Evolutionary conservation across 495 filamentous ascomycete genomes (phyloP).

Genomic region (Penicillium robsamsonii): DNA sequence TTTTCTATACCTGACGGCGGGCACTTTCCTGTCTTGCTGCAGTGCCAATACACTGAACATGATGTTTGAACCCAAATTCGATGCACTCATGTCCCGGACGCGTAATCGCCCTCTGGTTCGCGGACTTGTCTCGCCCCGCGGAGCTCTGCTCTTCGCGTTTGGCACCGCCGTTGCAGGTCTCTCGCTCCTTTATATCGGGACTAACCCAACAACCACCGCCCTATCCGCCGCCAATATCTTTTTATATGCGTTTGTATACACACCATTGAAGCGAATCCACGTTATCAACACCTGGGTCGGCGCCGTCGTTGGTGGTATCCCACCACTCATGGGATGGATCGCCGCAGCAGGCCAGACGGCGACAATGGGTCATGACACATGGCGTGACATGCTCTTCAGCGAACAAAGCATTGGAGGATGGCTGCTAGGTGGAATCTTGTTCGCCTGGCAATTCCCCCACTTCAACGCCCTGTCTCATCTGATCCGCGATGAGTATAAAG

Average conservation of each 20-base stretch:
- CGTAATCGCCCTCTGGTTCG: slow-evolving; percentile 86
- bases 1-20: slow-evolving; percentile 84
- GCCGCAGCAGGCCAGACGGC: slow-evolving; percentile 86
- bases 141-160: slow-evolving; percentile 77
- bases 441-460: slow-evolving; percentile 97
- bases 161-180: slow-evolving; percentile 65
- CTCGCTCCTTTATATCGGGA: slow-evolving; percentile 74
- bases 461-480: slow-evolving; percentile 90
- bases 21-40: slow-evolving; percentile 80
- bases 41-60: slow-evolving; percentile 95
- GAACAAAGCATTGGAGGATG: slow-evolving; percentile 77
- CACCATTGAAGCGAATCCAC: slow-evolving; percentile 82
- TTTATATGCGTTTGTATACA: slow-evolving; percentile 90
- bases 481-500: slow-evolving; percentile 85
- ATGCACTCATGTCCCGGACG: slow-evolving; percentile 89
- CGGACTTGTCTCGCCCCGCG: slow-evolving; percentile 68
- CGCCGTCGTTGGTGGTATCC: slow-evolving; percentile 88
- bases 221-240: slow-evolving; percentile 82
- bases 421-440: slow-evolving; percentile 79
- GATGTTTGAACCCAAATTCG: slow-evolving; percentile 87
- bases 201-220: slow-evolving; percentile 88
- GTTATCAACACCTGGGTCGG: slow-evolving; percentile 95
- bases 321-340: slow-evolving; percentile 96
- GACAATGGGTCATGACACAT: slow-evolving; percentile 63
- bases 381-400: slow-evolving; percentile 76